phyloP scores from a whole-genome alignment of 345 rosid species.

The Lagerstroemia speciosa region DNA sequence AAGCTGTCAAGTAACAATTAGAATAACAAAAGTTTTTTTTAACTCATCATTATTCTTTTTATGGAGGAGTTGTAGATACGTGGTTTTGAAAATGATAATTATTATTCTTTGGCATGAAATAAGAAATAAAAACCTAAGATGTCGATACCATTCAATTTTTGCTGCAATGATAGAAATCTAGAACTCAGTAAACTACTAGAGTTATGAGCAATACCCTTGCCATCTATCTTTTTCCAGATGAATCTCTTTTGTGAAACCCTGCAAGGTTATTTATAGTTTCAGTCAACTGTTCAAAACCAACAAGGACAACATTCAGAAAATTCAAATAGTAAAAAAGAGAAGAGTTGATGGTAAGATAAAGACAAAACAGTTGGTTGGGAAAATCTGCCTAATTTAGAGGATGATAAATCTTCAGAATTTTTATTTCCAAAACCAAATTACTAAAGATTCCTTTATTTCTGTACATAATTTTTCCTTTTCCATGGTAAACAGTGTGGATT shows the following conservation, averaged over 20 bases:
- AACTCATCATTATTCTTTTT: background rate
- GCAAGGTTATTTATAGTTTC: conserved; percentile 14
- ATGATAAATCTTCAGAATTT: background rate
- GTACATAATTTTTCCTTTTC: background rate
- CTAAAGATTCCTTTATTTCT: background rate
- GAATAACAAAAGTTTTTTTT: background rate
- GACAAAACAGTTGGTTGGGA: background rate
- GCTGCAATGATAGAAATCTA: background rate
- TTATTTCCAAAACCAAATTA: background rate
- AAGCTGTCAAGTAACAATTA: background rate
- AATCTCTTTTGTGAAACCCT: conserved; percentile 99
- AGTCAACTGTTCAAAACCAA: background rate
- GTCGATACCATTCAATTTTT: background rate
- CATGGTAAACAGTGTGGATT: background rate
- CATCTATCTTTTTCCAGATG: conserved; percentile 93
- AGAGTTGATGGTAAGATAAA: background rate
- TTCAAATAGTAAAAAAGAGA: background rate
- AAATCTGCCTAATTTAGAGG: background rate
- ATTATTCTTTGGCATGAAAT: background rate
- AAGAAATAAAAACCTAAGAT: background rate
- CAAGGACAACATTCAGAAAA: background rate
- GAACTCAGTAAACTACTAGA: background rate
- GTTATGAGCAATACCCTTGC: conserved; percentile 67
- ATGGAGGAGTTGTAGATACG: background rate
- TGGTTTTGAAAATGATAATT: background rate